A percentile compares a stretch with the other conserved stretches of the same genome.
phyloP scores from a whole-genome alignment of 208 protist species.

The Leishmania arabica region DNA sequence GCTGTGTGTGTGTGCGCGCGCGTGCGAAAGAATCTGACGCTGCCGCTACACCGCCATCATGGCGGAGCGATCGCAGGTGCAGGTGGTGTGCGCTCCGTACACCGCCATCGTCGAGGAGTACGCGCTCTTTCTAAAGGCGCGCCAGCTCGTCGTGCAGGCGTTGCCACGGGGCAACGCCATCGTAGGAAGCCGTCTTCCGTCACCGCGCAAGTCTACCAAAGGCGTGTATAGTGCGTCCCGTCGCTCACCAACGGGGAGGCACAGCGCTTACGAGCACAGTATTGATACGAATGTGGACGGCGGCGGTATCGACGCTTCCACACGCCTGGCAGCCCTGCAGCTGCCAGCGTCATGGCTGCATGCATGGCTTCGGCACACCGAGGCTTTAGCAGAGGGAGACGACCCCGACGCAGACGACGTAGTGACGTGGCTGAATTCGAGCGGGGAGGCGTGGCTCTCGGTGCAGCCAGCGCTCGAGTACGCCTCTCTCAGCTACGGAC shows the following conservation, averaged over 20 bases:
- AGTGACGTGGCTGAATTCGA: background rate
- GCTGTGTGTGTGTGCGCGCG: background rate
- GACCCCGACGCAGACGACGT: background rate
- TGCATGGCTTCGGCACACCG: slow-evolving; percentile 13
- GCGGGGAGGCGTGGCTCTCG: slow-evolving; percentile 9
- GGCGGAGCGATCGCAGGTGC: background rate
- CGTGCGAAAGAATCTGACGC: too few species aligned
- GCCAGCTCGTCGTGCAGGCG: slow-evolving; percentile 9
- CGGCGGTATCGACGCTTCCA: background rate
- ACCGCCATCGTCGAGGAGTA: slow-evolving; percentile 20
- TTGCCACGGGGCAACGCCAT: background rate
- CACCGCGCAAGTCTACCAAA: background rate
- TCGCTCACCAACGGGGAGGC: background rate
- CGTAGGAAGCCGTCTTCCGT: background rate
- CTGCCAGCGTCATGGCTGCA: slow-evolving; percentile 12
- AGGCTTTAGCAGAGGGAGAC: background rate
- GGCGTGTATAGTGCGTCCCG: background rate
- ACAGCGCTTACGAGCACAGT: background rate
- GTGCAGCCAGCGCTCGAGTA: slow-evolving; percentile 35
- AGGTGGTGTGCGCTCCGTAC: slow-evolving; percentile 13
- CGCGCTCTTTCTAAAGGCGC: slow-evolving; percentile 19
- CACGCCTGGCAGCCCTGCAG: slow-evolving; percentile 9
- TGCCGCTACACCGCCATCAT: background rate
- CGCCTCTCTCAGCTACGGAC: slow-evolving; percentile 17
- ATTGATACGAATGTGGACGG: background rate